Evolutionary conservation across 495 filamentous ascomycete genomes (phyloP).

Genomic region (Aspergillus mulundensis): DNA sequence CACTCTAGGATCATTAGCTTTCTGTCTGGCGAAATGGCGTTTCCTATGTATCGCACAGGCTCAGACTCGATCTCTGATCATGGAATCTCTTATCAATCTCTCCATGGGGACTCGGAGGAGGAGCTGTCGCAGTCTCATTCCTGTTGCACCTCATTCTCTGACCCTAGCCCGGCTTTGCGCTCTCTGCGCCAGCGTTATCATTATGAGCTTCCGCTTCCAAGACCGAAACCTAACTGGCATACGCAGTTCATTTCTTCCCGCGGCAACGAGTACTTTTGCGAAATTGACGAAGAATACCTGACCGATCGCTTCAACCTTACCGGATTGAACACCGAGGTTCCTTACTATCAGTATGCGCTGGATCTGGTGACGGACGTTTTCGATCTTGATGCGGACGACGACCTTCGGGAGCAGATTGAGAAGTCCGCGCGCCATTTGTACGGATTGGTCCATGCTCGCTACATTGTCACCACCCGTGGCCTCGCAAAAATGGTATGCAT

Average conservation of each 20-base stretch:
- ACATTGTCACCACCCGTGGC: conserved; percentile 93
- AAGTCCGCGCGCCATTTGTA: conserved; percentile 96
- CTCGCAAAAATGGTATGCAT: conserved; percentile 85
- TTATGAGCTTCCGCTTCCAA: not conserved
- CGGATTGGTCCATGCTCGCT: conserved; percentile 91
- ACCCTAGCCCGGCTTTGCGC: not conserved
- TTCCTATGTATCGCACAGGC: not conserved
- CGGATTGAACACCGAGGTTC: conserved; percentile 92
- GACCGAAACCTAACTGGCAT: conserved; percentile 18
- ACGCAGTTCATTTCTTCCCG: conserved; percentile 93
- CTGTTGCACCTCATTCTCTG: not conserved
- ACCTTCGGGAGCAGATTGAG: conserved; percentile 96
- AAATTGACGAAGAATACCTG: conserved; percentile 98
- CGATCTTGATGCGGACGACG: conserved; percentile 97
- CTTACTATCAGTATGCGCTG: conserved; percentile 97
- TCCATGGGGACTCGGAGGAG: not conserved
- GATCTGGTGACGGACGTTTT: conserved; percentile 99
- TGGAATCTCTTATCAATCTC: not conserved
- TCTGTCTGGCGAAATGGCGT: not conserved
- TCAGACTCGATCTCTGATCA: conserved; percentile 3
- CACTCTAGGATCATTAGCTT: not conserved
- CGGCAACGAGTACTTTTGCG: conserved; percentile 99
- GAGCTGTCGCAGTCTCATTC: not conserved
- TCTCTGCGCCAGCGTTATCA: not conserved
- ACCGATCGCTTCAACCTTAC: conserved; percentile 98